Evolutionary conservation across 1,284 basidiomycete species (phyloP).

Genomic region (Ceratobasidium sp.): DNA sequence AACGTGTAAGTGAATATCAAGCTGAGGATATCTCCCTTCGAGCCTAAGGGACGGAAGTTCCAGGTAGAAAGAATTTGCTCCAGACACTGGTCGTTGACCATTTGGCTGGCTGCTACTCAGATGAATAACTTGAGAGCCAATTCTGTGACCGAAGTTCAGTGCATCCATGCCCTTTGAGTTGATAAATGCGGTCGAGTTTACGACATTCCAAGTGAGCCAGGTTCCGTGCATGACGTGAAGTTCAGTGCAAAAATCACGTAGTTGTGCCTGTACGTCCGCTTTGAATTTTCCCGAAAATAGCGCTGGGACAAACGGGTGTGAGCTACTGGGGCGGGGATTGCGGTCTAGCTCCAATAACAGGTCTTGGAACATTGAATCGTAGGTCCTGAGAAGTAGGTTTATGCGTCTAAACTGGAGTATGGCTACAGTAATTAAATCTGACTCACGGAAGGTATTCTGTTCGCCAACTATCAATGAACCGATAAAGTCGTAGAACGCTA

Average conservation of each 20-base stretch:
- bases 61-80: conserved; percentile 66
- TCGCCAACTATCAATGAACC: conserved; percentile 83
- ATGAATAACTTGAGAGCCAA: conserved; percentile 72
- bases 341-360: conserved; percentile 72
- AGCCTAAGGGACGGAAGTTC: conserved; percentile 74
- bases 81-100: conserved; percentile 67
- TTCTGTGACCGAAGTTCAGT: conserved; percentile 72
- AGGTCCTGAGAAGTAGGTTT: conserved; percentile 48
- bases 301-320: conserved; percentile 9
- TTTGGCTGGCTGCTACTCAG: conserved; percentile 40
- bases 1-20: conserved; percentile 72
- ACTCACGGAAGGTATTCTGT: conserved; percentile 75
- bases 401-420: not conserved
- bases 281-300: conserved; percentile 43
- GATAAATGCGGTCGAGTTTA: conserved; percentile 65
- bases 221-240: conserved; percentile 87
- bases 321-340: not conserved
- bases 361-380: conserved; percentile 71
- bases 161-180: conserved; percentile 52
- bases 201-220: conserved; percentile 81
- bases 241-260: conserved; percentile 65
- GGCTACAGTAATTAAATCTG: not conserved
- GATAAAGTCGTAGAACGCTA: conserved; percentile 81
- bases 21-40: conserved; percentile 65
- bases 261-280: conserved; percentile 60